Percentiles rank a stretch among this genome's conserved stretches.
Evolutionary conservation across 345 rosid genomes (phyloP).

Genomic region (Melastoma malabathricum): DNA sequence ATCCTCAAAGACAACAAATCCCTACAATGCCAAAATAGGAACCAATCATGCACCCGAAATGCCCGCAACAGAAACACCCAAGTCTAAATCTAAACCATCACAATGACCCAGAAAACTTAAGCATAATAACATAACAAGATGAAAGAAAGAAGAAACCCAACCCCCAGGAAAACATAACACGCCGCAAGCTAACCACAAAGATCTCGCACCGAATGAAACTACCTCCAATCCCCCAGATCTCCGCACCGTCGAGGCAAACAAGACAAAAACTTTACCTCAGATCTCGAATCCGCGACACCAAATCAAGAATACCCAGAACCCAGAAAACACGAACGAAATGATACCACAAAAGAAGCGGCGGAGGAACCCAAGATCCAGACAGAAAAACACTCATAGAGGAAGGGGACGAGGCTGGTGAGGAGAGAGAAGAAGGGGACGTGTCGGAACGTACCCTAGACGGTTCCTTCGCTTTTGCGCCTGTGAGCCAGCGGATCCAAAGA

Average conservation of each 20-base stretch:
- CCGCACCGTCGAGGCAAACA: background rate
- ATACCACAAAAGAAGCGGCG: no score
- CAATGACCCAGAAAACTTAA: background rate
- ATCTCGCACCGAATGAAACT: slow-evolving; percentile 6
- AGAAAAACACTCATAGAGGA: no score
- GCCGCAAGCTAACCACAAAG: background rate
- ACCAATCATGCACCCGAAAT: background rate
- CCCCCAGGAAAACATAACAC: no score
- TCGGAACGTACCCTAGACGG: no score
- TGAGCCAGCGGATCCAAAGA: no score
- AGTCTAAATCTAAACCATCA: background rate
- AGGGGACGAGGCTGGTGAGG: no score
- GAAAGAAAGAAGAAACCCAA: background rate
- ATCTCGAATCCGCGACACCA: slow-evolving; percentile 7
- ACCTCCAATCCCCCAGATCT: slow-evolving; percentile 7
- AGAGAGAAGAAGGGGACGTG: no score
- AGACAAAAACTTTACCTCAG: slow-evolving; percentile 10
- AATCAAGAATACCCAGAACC: slow-evolving; percentile 2
- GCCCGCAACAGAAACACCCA: slow-evolving; percentile 1
- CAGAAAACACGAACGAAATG: background rate
- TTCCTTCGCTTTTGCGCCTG: no score
- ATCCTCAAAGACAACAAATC: slow-evolving; percentile 1
- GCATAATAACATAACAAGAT: background rate
- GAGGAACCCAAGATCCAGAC: no score
- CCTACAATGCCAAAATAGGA: slow-evolving; percentile 7